Evolutionary conservation across 305 asterid species (phyloP), one percentile per base, ranked within the genome.

Genomic region (Striga hermonthica): DNA sequence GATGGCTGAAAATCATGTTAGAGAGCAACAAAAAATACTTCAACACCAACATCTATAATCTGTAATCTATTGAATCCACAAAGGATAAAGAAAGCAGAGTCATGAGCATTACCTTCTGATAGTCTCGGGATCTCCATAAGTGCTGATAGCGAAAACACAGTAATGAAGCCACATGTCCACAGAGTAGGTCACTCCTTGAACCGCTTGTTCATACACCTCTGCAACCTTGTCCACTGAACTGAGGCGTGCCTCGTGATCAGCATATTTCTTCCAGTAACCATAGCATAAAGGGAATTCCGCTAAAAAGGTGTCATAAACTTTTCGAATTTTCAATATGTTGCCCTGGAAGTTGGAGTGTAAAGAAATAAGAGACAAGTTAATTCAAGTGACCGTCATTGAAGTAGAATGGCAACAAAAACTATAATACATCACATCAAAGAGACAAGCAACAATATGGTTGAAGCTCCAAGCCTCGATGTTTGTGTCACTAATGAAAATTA

Each of bases 111-210:
- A 94, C 98, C 99, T 84, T 83, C 98, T 80, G 74, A 91, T 80
- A 64, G 87, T 77, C 35, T 86, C 96, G 44, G 96, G 95, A 78
- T 94, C 98, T 66, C 95, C 93, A 56, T 86, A 94, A 16, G 93
- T 82, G 76, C 87, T 76, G 64, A 94, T 85, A 60, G 96, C 78
- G 74, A 91, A 94, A 56, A 76, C 89, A 75, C 96, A 94, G 73
- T 94, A 94, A 71, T 94, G 96, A 80, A 91, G 77, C 99, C 99
- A 94, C 93, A 90, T 91, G 68, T 94, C 99, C 53, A 94, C 99
- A 74, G 99, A 94, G 81, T 94, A 94, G 59, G 99, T 86, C 70
- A 94, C 99, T 52, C 96, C 97, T 72, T 85, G 95, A 79, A 94
- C 88, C 65, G 99, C 96, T 70, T 93, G 84, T 72, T 94, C 99